Base-by-base conservation (phyloP, 768 basidiomycete species). In the Pleurotus citrinopileatus region DNA sequence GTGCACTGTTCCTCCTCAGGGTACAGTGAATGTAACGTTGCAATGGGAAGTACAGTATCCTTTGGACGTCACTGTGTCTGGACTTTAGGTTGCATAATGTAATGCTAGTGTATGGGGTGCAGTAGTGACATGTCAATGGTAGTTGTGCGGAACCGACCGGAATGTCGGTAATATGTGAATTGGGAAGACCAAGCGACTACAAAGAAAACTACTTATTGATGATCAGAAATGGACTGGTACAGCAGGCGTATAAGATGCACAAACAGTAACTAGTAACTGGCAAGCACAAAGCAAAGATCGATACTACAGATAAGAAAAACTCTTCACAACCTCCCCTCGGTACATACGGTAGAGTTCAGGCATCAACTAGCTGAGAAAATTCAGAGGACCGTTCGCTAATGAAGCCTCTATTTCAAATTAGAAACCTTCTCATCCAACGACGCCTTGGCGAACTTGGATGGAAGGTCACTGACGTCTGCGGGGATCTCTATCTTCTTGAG, bases 361-460 rank as follows among this genome's bases (percentile, higher is more conserved):
- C n/a, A n/a, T n/a, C n/a, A n/a, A n/a, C n/a, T n/a, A n/a, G n/a
- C n/a, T n/a, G n/a, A n/a, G n/a, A n/a, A n/a, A n/a, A n/a, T n/a
- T n/a, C n/a, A n/a, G n/a, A n/a, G n/a, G n/a, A n/a, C n/a, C n/a
- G n/a, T n/a, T n/a, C n/a, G n/a, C n/a, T n/a, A n/a, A n/a, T n/a
- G n/a, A n/a, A n/a, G n/a, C n/a, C n/a, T n/a, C n/a, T n/a, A n/a
- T n/a, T n/a, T n/a, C n/a, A n/a, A n/a, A n/a, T n/a, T n/a, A n/a
- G n/a, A n/a, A 42, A 57, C 57, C 25, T 54, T 60, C 47, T 68
- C 62, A 15, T 52, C 52, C 48, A 73, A 58, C 51, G 59, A 70
- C 17, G 68, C 57, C 38, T 61, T 65, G 0, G 70, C 71, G 60
- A 73, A 50, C 60, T 63, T 64, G 51, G 55, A 66, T 25, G 56